Conservation (phyloP, 345 rosid species). For the Luvunga scandens region DNA sequence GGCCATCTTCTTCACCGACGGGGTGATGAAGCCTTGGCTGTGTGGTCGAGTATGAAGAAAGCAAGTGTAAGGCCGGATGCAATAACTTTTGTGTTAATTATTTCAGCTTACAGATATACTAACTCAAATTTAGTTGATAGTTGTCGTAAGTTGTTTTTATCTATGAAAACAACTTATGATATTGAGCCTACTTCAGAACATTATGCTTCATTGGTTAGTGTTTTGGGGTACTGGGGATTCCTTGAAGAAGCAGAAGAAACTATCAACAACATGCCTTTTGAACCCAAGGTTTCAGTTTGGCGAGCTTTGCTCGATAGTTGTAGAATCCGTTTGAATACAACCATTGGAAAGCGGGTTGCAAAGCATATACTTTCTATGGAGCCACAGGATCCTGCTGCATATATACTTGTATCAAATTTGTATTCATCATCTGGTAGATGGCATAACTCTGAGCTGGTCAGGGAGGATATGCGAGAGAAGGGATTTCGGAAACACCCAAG, state of each 20-base stretch:
- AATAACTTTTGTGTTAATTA: conserved; percentile 47
- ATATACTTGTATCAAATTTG: conserved; percentile 66
- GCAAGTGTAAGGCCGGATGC: conserved; percentile 47
- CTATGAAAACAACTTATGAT: conserved; percentile 45
- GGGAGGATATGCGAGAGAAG: conserved; percentile 62
- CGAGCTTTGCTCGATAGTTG: conserved; percentile 77
- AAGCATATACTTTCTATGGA: conserved; percentile 52
- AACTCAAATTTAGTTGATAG: conserved; percentile 44
- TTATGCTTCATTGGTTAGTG: conserved; percentile 56
- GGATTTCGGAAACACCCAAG: conserved; percentile 66
- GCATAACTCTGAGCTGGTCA: conserved; percentile 65
- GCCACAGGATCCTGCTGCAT: conserved; percentile 67
- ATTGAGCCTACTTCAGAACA: conserved; percentile 68
- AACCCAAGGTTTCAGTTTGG: conserved; percentile 56
- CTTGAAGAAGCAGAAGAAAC: conserved; percentile 75
- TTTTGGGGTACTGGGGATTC: conserved; percentile 72
- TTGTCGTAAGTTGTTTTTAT: conserved; percentile 52
- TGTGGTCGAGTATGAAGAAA: conserved; percentile 55
- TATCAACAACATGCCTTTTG: conserved; percentile 47
- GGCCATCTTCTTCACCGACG: conserved; percentile 66
- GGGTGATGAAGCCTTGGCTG: conserved; percentile 58
- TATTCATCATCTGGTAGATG: conserved; percentile 90
- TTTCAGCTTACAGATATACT: conserved; percentile 57
- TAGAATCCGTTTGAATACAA: conserved; percentile 56
- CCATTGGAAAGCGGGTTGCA: conserved; percentile 50